phyloP scores from a whole-genome alignment of 768 basidiomycete genomes.

The Daedaleopsis nitida region DNA sequence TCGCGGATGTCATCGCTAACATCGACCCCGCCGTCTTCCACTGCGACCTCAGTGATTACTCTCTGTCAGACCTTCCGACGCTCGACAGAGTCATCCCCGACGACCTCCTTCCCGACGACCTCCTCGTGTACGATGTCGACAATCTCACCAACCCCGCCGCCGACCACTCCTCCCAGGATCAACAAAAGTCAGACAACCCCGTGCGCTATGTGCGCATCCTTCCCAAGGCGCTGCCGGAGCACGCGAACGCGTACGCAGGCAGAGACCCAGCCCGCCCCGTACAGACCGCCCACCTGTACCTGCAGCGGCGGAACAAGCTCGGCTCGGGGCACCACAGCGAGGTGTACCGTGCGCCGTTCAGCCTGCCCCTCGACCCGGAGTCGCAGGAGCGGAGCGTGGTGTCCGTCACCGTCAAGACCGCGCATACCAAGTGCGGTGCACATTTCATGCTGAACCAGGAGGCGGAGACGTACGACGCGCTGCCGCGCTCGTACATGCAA shows the following conservation, averaged over 20 bases:
- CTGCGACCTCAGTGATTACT: constrained; percentile 5
- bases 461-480: constrained; percentile 45
- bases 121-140: constrained; percentile 30
- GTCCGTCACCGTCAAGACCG: constrained; percentile 31
- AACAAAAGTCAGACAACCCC: constrained; percentile 4
- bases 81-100: constrained; percentile 30
- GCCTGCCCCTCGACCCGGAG: constrained; percentile 35
- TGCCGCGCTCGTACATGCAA: constrained; percentile 49
- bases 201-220: constrained; percentile 1
- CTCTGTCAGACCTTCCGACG: constrained; percentile 21
- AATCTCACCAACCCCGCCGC: not conserved
- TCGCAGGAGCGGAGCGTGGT: constrained; percentile 15
- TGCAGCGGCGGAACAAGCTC: constrained; percentile 38
- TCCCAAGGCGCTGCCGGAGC: not conserved
- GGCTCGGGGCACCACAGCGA: constrained; percentile 29
- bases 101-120: constrained; percentile 27
- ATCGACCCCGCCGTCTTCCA: not conserved
- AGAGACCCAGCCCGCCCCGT: not conserved
- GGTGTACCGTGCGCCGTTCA: constrained; percentile 42
- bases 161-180: constrained; percentile 2
- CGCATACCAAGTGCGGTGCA: constrained; percentile 4
- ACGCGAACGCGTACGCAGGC: not conserved
- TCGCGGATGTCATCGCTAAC: not conserved
- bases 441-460: constrained; percentile 35
- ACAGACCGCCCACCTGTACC: constrained; percentile 46